Conservation (phyloP, 805 yeast species). For the Metahyphopichia silvanorum region DNA sequence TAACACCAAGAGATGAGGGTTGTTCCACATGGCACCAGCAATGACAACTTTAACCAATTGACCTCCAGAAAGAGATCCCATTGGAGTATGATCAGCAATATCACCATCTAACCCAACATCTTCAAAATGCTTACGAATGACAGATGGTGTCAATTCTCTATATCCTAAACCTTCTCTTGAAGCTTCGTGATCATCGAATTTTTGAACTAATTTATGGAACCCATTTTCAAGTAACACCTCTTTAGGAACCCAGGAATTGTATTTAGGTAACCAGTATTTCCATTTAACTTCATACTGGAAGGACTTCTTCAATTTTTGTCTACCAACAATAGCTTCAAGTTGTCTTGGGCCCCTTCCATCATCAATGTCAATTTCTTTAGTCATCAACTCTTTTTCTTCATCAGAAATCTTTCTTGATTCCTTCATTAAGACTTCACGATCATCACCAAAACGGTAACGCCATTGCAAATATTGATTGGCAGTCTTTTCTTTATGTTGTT, state of each 20-base stretch:
- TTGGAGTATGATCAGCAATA: conserved; percentile 96
- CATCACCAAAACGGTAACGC: conserved; percentile 98
- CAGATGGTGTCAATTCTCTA: conserved; percentile 70
- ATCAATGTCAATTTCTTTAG: conserved; percentile 69
- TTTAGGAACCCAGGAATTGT: conserved; percentile 89
- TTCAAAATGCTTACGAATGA: conserved; percentile 93
- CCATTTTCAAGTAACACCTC: conserved; percentile 72
- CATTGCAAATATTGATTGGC: conserved; percentile 97
- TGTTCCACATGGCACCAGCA: conserved; percentile 99
- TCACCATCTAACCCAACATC: conserved; percentile 97
- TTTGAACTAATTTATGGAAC: conserved; percentile 40
- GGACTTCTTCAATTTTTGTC: conserved; percentile 93
- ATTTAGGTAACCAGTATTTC: conserved; percentile 81
- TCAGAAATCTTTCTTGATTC: conserved; percentile 86
- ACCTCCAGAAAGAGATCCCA: conserved; percentile 97
- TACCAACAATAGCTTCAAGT: conserved; percentile 93
- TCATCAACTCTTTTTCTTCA: conserved; percentile 71
- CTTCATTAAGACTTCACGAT: conserved; percentile 91
- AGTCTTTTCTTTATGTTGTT: conserved; percentile 94
- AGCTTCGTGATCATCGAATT: conserved; percentile 47
- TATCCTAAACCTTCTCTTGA: conserved; percentile 48
- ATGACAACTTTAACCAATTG: conserved; percentile 97
- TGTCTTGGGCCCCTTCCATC: conserved; percentile 89
- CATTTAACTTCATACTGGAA: conserved; percentile 97
- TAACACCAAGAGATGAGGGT: conserved; percentile 91